These are phyloP conservation scores for Phyllosticta citriasiana DNA, from an alignment of 2,329 filamentous ascomycete species.

Conservation along the genomic window DNA sequence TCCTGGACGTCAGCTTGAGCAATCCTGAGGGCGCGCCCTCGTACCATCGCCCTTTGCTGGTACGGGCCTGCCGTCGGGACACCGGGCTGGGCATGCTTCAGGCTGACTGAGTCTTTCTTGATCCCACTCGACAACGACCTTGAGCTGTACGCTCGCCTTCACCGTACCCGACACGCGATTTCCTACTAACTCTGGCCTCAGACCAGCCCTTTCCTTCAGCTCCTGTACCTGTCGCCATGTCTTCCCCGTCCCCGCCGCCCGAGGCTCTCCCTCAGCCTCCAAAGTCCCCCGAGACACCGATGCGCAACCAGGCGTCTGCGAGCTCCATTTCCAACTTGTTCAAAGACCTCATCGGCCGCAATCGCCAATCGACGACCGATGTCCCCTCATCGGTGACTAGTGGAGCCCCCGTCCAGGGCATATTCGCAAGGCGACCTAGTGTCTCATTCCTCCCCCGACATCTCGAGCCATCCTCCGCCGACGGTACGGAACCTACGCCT, in stretches of 20 bases:
- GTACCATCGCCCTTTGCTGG: slow-evolving; percentile 2
- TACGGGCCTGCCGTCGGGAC: not conserved
- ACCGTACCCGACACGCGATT: not conserved
- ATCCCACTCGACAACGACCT: not conserved
- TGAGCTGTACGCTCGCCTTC: not conserved
- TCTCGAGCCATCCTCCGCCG: slow-evolving; percentile 1
- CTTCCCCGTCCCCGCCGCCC: slow-evolving; percentile 9
- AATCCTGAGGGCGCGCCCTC: not conserved
- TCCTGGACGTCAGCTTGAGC: not conserved
- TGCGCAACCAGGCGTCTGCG: slow-evolving; percentile 7
- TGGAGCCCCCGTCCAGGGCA: slow-evolving; percentile 4
- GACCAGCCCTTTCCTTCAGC: not conserved
- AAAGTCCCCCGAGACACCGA: not conserved
- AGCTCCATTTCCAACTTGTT: slow-evolving; percentile 9
- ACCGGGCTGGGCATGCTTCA: slow-evolving; percentile 4
- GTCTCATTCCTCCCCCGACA: slow-evolving; percentile 3
- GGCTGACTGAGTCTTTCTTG: not conserved
- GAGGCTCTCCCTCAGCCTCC: slow-evolving; percentile 8
- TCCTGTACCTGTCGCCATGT: not conserved
- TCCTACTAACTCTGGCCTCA: not conserved
- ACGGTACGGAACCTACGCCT: not conserved
- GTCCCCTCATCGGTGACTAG: slow-evolving; percentile 2
- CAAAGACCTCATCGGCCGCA: slow-evolving; percentile 4
- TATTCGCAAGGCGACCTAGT: slow-evolving; percentile 5
- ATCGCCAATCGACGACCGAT: not conserved